Conservation (phyloP, 2,329 filamentous ascomycete species). For the Penicillium rolfsii region DNA sequence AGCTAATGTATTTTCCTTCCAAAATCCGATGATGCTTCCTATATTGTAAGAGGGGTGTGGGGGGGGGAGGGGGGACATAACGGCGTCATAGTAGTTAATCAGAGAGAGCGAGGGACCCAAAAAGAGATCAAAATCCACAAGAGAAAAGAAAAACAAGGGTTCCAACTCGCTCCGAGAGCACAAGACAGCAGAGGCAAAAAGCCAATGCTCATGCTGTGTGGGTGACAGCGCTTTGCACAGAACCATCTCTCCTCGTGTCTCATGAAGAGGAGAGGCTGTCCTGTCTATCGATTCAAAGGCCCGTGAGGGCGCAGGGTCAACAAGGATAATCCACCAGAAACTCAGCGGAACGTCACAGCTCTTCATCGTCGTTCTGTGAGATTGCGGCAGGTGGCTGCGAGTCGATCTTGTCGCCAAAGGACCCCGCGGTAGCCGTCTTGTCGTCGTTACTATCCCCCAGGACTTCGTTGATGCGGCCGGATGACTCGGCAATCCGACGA, state of each 20-base stretch:
- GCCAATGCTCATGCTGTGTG: background rate
- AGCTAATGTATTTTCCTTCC: conserved; percentile 29
- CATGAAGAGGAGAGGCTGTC: conserved; percentile 5
- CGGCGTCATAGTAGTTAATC: conserved; percentile 24
- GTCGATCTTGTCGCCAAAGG: conserved; percentile 29
- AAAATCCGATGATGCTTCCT: conserved; percentile 21
- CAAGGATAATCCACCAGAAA: background rate
- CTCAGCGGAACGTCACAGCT: conserved; percentile 27
- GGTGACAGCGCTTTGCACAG: conserved; percentile 11
- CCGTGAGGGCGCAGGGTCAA: background rate
- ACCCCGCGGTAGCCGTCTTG: conserved; percentile 14
- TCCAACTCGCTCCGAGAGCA: background rate
- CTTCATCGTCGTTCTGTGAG: conserved; percentile 33
- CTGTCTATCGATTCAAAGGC: conserved; percentile 15
- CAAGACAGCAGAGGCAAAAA: conserved; percentile 5
- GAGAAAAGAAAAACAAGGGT: background rate
- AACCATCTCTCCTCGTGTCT: background rate
- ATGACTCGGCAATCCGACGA: conserved; percentile 45
- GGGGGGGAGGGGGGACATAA: conserved; percentile 24
- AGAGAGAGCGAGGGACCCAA: background rate
- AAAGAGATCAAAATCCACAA: conserved; percentile 7
- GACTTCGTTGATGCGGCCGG: conserved; percentile 44
- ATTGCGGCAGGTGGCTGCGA: conserved; percentile 12
- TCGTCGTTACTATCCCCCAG: conserved; percentile 31
- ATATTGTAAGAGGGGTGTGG: conserved; percentile 18